These are phyloP conservation scores for Leishmania turanica DNA, from an alignment of 208 protist genomes.

Conservation along the genomic window DNA sequence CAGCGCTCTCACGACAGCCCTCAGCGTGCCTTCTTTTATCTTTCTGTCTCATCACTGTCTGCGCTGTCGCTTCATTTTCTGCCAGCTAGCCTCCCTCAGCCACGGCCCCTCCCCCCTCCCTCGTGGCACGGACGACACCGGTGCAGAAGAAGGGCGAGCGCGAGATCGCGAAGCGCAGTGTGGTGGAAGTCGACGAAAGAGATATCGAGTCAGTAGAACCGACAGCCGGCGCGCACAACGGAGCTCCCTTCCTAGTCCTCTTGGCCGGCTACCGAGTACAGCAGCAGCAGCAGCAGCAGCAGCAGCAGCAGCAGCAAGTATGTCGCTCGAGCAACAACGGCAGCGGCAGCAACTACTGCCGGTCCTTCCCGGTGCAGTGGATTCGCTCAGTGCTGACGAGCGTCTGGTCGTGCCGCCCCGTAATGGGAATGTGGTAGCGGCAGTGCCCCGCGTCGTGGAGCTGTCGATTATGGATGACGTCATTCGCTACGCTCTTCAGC, in stretches of 20 bases:
- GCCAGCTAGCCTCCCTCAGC: not conserved
- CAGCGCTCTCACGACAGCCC: not conserved
- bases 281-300: not conserved
- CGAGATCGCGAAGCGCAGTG: not conserved
- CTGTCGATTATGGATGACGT: not conserved
- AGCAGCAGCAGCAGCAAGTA: not conserved
- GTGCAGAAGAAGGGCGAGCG: not conserved
- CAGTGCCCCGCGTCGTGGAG: too few relatives aligned
- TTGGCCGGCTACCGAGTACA: not conserved
- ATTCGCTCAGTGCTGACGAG: not conserved
- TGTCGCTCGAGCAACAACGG: not conserved
- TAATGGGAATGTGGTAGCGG: not conserved
- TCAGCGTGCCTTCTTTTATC: not conserved
- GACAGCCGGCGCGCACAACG: not conserved
- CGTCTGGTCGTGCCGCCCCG: not conserved
- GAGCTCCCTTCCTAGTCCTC: too few relatives aligned
- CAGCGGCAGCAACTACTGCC: not conserved
- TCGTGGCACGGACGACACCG: not conserved
- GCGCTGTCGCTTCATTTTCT: too few relatives aligned
- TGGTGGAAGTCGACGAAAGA: not conserved
- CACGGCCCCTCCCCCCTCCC: not conserved
- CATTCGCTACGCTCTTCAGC: conserved; percentile 1
- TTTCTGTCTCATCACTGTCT: not conserved
- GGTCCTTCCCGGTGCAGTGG: not conserved
- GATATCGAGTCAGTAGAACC: not conserved